Conservation (phyloP, 495 filamentous ascomycete species). For the Xylaria acuta region DNA sequence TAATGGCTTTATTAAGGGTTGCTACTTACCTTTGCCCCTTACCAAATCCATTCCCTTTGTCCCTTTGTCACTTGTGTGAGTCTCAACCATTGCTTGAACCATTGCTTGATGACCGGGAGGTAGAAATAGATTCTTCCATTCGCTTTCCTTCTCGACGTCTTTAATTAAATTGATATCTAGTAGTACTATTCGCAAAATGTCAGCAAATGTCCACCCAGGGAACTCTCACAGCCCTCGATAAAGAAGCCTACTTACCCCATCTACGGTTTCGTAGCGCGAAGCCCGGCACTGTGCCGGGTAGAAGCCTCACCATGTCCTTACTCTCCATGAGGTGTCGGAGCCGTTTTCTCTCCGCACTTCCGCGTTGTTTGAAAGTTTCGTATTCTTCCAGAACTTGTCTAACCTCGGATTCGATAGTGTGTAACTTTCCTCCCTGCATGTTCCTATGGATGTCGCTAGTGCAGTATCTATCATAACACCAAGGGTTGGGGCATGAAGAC, state of each 20-base stretch:
- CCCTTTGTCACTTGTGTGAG: background rate
- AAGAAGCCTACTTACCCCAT: background rate
- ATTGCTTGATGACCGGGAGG: background rate
- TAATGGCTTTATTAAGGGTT: background rate
- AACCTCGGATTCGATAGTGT: background rate
- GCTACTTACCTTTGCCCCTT: background rate
- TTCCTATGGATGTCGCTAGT: too few species aligned
- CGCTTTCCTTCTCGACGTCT: background rate
- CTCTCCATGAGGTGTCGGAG: background rate
- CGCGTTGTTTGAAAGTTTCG: background rate
- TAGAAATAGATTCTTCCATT: background rate
- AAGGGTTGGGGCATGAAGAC: background rate
- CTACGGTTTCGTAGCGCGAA: background rate
- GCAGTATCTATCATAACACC: background rate
- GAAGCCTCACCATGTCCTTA: background rate
- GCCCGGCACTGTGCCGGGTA: background rate
- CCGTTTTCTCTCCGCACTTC: background rate
- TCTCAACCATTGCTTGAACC: constrained; percentile 5
- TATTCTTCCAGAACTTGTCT: background rate
- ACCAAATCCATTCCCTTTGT: background rate
- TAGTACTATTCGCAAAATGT: background rate
- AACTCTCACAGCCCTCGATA: background rate
- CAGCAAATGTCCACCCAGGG: background rate
- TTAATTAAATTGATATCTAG: background rate
- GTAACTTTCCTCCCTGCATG: rapidly evolving